phyloP scores from a whole-genome alignment of 495 filamentous ascomycete genomes.

The Acidiella bohemica region DNA sequence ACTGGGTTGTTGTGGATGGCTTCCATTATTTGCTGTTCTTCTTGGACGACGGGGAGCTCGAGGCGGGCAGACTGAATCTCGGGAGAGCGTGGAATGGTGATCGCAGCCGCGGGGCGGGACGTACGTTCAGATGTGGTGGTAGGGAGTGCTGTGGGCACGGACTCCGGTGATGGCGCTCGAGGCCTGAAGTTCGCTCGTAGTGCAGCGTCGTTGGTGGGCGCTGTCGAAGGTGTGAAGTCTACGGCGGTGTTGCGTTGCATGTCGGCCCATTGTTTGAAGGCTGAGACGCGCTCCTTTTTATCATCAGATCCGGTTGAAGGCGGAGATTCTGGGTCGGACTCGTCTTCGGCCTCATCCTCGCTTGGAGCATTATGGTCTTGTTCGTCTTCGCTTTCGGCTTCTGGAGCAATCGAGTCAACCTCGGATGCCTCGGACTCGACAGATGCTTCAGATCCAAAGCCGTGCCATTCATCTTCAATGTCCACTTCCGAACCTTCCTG shows the following conservation, averaged over 20 bases:
- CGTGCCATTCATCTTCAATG: slow-evolving; percentile 40
- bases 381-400: slow-evolving; percentile 5
- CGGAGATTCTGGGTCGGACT: slow-evolving; percentile 28
- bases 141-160: slow-evolving; percentile 59
- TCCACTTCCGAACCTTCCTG: no score
- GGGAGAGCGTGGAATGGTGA: slow-evolving; percentile 43
- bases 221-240: slow-evolving; percentile 41
- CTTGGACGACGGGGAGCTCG: slow-evolving; percentile 77
- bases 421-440: not conserved
- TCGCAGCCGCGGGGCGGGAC: slow-evolving; percentile 5
- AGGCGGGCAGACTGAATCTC: slow-evolving; percentile 67
- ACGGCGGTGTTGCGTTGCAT: slow-evolving; percentile 68
- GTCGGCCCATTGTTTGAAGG: slow-evolving; percentile 92
- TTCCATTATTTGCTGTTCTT: slow-evolving; percentile 98
- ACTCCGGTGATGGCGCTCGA: slow-evolving; percentile 54
- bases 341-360: slow-evolving; percentile 21
- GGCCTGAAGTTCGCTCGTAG: slow-evolving; percentile 42
- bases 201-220: not conserved
- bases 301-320: slow-evolving; percentile 8
- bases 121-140: slow-evolving; percentile 33
- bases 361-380: slow-evolving; percentile 1
- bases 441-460: slow-evolving; percentile 32
- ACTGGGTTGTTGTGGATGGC: slow-evolving; percentile 78
- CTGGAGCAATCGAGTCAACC: not conserved
- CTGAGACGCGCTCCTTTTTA: slow-evolving; percentile 38